Base-by-base conservation (phyloP, 2,329 filamentous ascomycete species). In the Herpotrichia juniperi region DNA sequence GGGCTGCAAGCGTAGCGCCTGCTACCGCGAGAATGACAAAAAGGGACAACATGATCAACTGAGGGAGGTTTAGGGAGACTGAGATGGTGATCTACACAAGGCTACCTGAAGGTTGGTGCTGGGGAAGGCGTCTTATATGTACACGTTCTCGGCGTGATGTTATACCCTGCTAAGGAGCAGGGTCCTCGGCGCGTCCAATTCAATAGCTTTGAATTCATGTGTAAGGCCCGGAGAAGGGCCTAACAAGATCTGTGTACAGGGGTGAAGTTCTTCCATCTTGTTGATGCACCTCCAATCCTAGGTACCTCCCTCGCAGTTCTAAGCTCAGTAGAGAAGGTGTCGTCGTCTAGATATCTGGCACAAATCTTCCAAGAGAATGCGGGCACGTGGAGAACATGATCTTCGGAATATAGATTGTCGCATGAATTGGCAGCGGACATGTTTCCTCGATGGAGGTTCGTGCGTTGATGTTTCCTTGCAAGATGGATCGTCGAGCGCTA, bases 1-100 rank as follows among this genome's bases (percentile, higher is more conserved):
- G 63, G 19, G 57, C 55, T 12, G 55, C 47, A 11, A 59, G 44
- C 21, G 48, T 32, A 16, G 32, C 12, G 17, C 17, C 21, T 2
- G 28, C 21, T 30, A 19, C 9, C 2, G 26, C 24, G 34, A 48
- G 34, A 32, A n/a, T 2, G 10, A 42, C 14, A n/a, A 19, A 24
- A 3, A 40, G 46, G 35, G 34, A 42, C 6, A 42, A 9, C 46
- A 48, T 48, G n/a, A 16, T 25, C 35, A 24, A 48, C 21, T 25
- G 32, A 3, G 19, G n/a, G 12, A 10, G 17, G 12, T 3, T 28
- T 25, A 42, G 7, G 19, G n/a, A 16, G 10, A 19, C 10, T 3
- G 31, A 21, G 21, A 7, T 19, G 12, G 11, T 26, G 12, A 2
- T 6, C 19, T 37, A 4, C 21, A 26, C 9, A 8, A 6, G 11